Base-by-base conservation (phyloP, 768 basidiomycete species). In the Rhizopogon vinicolor region DNA sequence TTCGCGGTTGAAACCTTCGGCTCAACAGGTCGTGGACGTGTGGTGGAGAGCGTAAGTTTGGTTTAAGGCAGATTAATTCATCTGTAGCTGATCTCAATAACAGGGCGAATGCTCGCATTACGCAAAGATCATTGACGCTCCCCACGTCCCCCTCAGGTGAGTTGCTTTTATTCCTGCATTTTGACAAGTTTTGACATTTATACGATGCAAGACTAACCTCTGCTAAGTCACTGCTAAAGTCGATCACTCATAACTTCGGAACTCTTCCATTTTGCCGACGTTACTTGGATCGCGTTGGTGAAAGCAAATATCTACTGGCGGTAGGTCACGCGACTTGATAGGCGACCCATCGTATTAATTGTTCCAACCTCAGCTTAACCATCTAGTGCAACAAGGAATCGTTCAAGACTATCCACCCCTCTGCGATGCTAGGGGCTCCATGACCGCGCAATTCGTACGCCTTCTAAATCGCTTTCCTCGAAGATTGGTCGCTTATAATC, bases 1-100 rank as follows among this genome's bases (percentile, higher is more conserved):
- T 99, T 92, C 68, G 97, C 97, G 8, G 96, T 99, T 54, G 97
- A 99, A 72, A 99, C 97, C 1, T 99, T 99, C 69, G 97, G 97
- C 10, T 91, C 90, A n/a, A 98, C 96, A 0, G 96, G 97, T 14
- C 79, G 88, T 41, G 97, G 95, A 7, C 78, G 84, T 25, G 91
- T 97, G 19, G 78, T 91, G 14, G 96, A 98, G 64, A 80, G 79
- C 58, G 92, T 91, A 62, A 63, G 75, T 66, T 42, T 31, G 3
- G 5, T 18, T 59, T 44, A 31, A 31, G 33, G 35, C 37, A 37
- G 37, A 19, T 35, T 19, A 18, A 31, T 16, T 54, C 19, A 37
- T 45, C 10, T 2, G 44, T 52, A 54, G 45, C 19, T 52, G 49
- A 42, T 29, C 49, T 44, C 6, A 25, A 35, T 40, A 48, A 28